phyloP scores from a whole-genome alignment of 768 basidiomycete genomes.

The Psilocybe cyanescens region DNA sequence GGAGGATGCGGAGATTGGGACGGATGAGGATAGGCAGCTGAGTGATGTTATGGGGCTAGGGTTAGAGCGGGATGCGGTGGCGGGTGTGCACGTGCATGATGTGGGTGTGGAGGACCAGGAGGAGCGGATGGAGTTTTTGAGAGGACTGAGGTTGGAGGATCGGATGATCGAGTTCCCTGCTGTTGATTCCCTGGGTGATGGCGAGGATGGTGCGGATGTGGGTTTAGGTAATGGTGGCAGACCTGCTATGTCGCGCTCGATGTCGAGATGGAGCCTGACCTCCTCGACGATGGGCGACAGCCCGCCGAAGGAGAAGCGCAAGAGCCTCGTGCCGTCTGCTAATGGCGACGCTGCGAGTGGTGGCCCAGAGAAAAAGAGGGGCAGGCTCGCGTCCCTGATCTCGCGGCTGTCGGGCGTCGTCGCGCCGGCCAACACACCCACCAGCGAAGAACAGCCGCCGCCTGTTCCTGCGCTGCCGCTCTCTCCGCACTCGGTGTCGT shows the following conservation, averaged over 20 bases:
- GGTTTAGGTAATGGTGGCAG: background rate
- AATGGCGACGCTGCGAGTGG: background rate
- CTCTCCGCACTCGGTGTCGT: background rate
- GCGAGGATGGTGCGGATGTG: background rate
- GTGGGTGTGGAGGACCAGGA: background rate
- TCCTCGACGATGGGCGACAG: constrained; percentile 16
- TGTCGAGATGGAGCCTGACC: constrained; percentile 23
- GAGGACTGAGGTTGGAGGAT: constrained; percentile 12
- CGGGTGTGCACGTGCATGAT: background rate
- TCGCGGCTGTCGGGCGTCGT: constrained; percentile 25
- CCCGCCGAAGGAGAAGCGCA: constrained; percentile 12
- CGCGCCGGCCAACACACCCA: constrained; percentile 1
- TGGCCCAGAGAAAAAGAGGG: constrained; percentile 16
- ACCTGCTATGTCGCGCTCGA: constrained; percentile 6
- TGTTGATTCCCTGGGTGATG: background rate
- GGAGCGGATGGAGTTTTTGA: constrained; percentile 14
- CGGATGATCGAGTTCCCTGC: constrained; percentile 14
- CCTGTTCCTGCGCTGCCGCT: constrained; percentile 8
- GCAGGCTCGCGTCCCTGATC: constrained; percentile 25
- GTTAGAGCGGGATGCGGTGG: background rate
- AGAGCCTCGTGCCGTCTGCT: constrained; percentile 14
- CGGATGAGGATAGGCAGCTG: constrained; percentile 2
- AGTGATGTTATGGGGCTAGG: background rate
- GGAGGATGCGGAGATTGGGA: background rate
- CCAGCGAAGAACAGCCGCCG: background rate